A percentile compares a stretch with the other conserved stretches of the same genome.
These are phyloP conservation scores for Aurinia saxatilis DNA, from an alignment of 345 rosid species.

Conservation along the genomic window DNA sequence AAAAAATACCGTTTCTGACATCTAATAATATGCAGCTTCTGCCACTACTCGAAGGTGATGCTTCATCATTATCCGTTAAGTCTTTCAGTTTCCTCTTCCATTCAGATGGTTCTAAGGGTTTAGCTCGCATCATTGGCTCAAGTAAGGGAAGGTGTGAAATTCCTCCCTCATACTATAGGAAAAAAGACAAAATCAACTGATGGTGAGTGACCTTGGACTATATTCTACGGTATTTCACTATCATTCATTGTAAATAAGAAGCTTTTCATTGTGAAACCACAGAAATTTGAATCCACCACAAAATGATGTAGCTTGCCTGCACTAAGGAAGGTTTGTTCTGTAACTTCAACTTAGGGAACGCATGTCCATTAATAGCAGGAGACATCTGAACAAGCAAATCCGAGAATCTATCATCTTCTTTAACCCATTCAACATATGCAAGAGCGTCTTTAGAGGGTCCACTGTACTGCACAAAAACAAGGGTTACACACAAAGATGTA, in stretches of 20 bases:
- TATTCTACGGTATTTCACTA: neutral
- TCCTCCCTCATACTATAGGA: constrained; percentile 70
- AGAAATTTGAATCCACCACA: neutral
- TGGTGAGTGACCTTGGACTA: neutral
- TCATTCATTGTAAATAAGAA: neutral
- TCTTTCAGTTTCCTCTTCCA: constrained; percentile 70
- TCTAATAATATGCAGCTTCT: constrained; percentile 56
- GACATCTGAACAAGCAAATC: constrained; percentile 77
- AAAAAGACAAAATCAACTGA: neutral
- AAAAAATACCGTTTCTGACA: constrained; percentile 72
- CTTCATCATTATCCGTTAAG: constrained; percentile 18
- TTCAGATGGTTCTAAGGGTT: constrained; percentile 65
- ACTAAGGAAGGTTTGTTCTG: constrained; percentile 85
- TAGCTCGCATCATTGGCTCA: constrained; percentile 67
- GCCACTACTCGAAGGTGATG: constrained; percentile 24
- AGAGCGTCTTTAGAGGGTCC: constrained; percentile 76
- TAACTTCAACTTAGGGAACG: constrained; percentile 80
- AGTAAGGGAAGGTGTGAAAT: constrained; percentile 76
- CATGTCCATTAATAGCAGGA: constrained; percentile 69
- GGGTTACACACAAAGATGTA: neutral
- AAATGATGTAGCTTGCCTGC: constrained; percentile 48
- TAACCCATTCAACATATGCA: constrained; percentile 77
- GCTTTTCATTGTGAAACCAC: no score
- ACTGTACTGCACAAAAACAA: constrained; percentile 64
- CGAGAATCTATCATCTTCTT: constrained; percentile 55